These are phyloP conservation scores for Piromyces finnis DNA, from an alignment of 192 early-diverging fungal genomes.

Conservation along the genomic window DNA sequence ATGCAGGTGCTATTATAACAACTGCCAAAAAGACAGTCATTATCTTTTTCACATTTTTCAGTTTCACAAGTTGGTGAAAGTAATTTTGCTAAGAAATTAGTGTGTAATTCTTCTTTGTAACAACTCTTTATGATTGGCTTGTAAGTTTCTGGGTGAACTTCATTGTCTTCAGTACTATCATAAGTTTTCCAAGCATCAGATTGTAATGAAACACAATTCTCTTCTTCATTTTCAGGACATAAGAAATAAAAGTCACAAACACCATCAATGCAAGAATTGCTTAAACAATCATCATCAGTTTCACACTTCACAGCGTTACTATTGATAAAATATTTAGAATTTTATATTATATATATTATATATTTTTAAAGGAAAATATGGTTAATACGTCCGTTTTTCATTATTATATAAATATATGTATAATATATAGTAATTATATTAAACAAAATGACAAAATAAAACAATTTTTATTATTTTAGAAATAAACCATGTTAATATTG, in stretches of 20 bases:
- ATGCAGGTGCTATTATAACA: not conserved
- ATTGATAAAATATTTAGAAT: no score
- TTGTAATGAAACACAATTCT: not conserved
- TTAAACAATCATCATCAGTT: not conserved
- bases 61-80: not conserved
- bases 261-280: not conserved
- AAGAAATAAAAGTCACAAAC: not conserved
- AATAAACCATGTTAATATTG: no score
- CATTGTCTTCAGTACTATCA: not conserved
- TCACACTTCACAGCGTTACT: not conserved
- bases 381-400: no score
- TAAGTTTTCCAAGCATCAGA: not conserved
- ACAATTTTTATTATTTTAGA: no score
- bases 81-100: not conserved
- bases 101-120: not conserved
- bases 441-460: no score
- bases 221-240: not conserved
- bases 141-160: not conserved
- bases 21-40: not conserved
- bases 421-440: no score
- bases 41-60: not conserved
- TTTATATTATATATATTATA: not conserved
- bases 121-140: not conserved
- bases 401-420: not conserved
- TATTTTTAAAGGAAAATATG: not conserved